These are phyloP conservation scores for Urostyla sp. DNA, from an alignment of 73 alveolate species.

Conservation along the genomic window DNA sequence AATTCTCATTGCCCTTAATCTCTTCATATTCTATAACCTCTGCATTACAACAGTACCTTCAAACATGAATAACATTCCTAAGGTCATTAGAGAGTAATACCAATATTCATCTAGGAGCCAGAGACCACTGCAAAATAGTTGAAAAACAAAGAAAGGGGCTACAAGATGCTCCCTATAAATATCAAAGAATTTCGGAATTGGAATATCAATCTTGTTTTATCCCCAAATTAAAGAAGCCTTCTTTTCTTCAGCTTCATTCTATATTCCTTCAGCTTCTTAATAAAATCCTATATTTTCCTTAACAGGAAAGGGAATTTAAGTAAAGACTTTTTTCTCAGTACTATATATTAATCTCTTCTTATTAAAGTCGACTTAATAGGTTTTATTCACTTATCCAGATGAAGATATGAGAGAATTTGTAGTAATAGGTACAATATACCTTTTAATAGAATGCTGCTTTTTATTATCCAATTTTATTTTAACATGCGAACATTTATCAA, in stretches of 20 bases:
- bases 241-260: conserved; percentile 50
- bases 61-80: conserved; percentile 88
- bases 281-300: conserved; percentile 63
- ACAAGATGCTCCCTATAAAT: conserved; percentile 93
- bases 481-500: conserved; percentile 58
- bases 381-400: conserved; percentile 13
- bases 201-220: conserved; percentile 86
- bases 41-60: conserved; percentile 95
- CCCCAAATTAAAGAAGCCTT: conserved; percentile 82
- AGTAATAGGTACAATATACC: conserved; percentile 59
- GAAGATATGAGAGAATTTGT: conserved; percentile 13
- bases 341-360: conserved; percentile 74
- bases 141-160: conserved; percentile 98
- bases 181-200: conserved; percentile 89
- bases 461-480: conserved; percentile 29
- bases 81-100: conserved; percentile 90
- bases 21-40: conserved; percentile 93
- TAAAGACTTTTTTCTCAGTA: conserved; percentile 62
- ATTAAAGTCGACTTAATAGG: conserved; percentile 68
- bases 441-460: conserved; percentile 46
- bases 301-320: conserved; percentile 71
- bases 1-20: conserved; percentile 92
- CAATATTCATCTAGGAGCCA: conserved; percentile 99
- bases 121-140: conserved; percentile 93
- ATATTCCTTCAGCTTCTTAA: conserved; percentile 68